Evolutionary conservation across 208 protist genomes (phyloP).

Genomic region (Acanthamoeba castellanii): DNA sequence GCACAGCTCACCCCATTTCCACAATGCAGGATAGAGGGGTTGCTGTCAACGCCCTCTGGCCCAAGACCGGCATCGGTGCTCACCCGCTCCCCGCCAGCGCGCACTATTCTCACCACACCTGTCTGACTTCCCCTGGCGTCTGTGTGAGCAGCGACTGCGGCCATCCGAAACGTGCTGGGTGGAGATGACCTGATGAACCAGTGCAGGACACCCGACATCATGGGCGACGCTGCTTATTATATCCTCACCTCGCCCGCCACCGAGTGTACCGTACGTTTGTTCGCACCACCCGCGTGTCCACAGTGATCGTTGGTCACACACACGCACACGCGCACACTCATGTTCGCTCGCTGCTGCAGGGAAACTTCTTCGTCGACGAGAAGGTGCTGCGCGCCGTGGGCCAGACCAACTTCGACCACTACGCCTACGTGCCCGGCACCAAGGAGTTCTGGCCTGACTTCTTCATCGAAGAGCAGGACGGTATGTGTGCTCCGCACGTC

Average conservation of each 20-base stretch:
- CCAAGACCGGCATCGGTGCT: constrained; percentile 85
- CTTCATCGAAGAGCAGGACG: constrained; percentile 70
- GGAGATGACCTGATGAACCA: constrained; percentile 77
- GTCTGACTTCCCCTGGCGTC: background rate
- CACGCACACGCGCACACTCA: background rate
- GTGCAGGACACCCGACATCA: constrained; percentile 85
- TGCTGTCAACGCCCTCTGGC: constrained; percentile 87
- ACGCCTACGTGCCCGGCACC: constrained; percentile 23
- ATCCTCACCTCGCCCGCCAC: constrained; percentile 82
- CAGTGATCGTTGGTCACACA: background rate
- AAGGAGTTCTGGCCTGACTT: constrained; percentile 72
- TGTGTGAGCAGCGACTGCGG: constrained; percentile 59
- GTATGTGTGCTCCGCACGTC: background rate
- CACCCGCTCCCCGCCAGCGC: background rate
- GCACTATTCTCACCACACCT: background rate
- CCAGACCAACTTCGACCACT: constrained; percentile 35
- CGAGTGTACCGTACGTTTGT: constrained; percentile 52
- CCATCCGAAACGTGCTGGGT: constrained; percentile 76
- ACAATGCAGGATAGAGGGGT: constrained; percentile 62
- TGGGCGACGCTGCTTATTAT: constrained; percentile 85
- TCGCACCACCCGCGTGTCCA: background rate
- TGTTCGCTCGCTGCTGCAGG: background rate
- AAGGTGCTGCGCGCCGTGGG: constrained; percentile 69
- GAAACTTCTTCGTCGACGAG: constrained; percentile 73
- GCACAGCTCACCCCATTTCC: background rate